Evolutionary conservation across 352 stramenopile species (phyloP), one percentile per base, ranked within the genome.

Genomic region (Pythium angustatum): DNA sequence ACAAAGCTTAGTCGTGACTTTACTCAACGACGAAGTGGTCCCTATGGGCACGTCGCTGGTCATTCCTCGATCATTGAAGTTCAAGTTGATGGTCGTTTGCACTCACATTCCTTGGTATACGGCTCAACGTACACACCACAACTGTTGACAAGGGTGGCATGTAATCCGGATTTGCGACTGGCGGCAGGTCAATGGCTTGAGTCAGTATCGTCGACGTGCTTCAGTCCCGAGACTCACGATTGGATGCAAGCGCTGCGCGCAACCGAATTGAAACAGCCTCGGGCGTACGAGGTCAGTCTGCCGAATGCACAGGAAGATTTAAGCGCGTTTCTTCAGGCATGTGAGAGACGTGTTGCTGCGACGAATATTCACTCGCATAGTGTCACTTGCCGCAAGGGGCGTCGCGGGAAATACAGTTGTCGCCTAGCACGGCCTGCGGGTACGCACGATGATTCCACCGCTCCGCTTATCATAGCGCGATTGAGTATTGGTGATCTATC

Each of bases 291-390:
- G 12, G 24, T 58, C 19, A 3, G 17, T 7, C 22, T 49, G 3
- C 51, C 51, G 15, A 14, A 26, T 14, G 21, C n/a, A 7, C 4
- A 24, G 31, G 22, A 58, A 8, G 10, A 24, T 26, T 28, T 43
- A 11, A 8, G 28, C 7, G 2, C 17, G 3, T 56, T 56, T 30
- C 30, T 5, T 31, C 19, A 21, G 5, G 31, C 31, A 14, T 36
- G 38, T 14, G 3, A 60, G n/a, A 40, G 40, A n/a, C 47, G 54
- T 5, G 28, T 55, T 7, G 22, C 19, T 15, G 33, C 30, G 7
- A 62, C 57, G 2, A 74, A 74, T 41, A 56, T 62, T 10, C 67
- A 73, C 26, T 54, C 26, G 3, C 68, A 71, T 30, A 64, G 31
- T 17, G 27, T 43, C 0, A 71, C 63, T 2, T 75, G 68, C 21